Evolutionary conservation across 345 rosid genomes (phyloP).

Genomic region (Chamaenerion angustifolium): DNA sequence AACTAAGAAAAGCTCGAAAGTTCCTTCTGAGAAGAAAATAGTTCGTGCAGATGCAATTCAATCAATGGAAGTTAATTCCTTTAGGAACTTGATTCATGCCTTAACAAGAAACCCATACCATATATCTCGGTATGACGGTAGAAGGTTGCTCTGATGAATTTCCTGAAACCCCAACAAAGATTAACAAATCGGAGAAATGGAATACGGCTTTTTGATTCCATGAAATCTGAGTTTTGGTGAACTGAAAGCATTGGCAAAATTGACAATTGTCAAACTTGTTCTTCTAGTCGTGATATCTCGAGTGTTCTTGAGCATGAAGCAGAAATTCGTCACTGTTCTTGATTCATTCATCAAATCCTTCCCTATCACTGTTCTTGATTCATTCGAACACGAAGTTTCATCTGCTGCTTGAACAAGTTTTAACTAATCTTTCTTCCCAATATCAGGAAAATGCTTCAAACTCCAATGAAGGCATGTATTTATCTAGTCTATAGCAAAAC

Average conservation of each 20-base stretch:
- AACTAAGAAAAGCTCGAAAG: too few relatives aligned
- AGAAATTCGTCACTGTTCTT: not conserved
- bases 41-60: too few relatives aligned
- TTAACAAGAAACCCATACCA: too few relatives aligned
- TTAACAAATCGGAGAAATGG: not conserved
- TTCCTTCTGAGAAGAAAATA: too few relatives aligned
- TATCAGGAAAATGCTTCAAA: conserved; percentile 58
- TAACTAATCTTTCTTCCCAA: conserved; percentile 53
- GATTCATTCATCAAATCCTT: not conserved
- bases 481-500: conserved; percentile 1
- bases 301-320: too few relatives aligned
- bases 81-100: too few relatives aligned
- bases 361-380: too few relatives aligned
- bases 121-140: too few relatives aligned
- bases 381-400: conserved; percentile 9
- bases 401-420: conserved; percentile 62
- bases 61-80: too few relatives aligned
- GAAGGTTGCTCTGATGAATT: conserved; percentile 31
- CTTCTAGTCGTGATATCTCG: too few relatives aligned
- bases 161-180: conserved; percentile 24
- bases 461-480: conserved; percentile 66
- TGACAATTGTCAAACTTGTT: too few relatives aligned
- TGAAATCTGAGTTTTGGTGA: not conserved
- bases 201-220: not conserved
- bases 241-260: too few relatives aligned